phyloP scores from a whole-genome alignment of 495 filamentous ascomycete species.

The Annulohypoxylon moriforme region DNA sequence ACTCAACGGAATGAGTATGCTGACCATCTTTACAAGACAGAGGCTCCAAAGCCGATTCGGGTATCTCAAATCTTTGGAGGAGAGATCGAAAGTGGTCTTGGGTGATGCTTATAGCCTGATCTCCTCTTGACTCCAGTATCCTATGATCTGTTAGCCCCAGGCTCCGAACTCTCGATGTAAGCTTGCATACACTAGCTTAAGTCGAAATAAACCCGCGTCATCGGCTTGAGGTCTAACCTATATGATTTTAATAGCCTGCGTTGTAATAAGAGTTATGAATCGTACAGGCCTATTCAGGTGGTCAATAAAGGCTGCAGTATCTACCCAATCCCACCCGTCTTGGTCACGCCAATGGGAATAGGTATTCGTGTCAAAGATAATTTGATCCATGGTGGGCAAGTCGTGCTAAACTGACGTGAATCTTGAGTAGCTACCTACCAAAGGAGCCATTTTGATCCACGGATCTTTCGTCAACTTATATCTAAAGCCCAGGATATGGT shows the following conservation, averaged over 20 bases:
- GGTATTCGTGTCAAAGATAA: neutral
- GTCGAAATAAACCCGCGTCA: neutral
- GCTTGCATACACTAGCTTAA: neutral
- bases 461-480: neutral
- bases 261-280: neutral
- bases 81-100: neutral
- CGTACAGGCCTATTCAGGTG: neutral
- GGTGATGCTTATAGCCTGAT: neutral
- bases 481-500: neutral
- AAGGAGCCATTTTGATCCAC: neutral
- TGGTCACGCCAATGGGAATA: neutral
- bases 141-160: neutral
- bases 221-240: neutral
- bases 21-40: slow-evolving; percentile 12
- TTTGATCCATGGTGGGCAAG: neutral
- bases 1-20: neutral
- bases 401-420: neutral
- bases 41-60: neutral
- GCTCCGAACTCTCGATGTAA: neutral
- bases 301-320: neutral
- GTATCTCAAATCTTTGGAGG: slow-evolving; percentile 5
- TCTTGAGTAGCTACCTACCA: neutral
- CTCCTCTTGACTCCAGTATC: neutral
- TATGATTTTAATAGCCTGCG: neutral
- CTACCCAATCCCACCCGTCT: neutral